Evolutionary conservation across 208 protist species (phyloP), one percentile per base, ranked within the genome.

Genomic region (Acanthamoeba lenticulata): DNA sequence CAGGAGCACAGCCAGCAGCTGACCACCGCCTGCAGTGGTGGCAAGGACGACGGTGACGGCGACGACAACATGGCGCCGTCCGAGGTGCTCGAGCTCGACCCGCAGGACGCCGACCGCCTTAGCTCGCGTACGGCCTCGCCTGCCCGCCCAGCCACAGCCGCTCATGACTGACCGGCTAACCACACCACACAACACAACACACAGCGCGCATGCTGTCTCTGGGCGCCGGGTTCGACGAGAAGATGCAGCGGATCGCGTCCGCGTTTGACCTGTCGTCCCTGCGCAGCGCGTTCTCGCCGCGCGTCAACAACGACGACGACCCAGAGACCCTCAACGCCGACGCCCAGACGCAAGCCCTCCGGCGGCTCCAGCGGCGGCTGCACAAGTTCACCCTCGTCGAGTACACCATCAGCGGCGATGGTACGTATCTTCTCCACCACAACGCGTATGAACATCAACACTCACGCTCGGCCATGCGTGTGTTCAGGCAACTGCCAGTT

Each of bases 401-500:
- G 27, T 91, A 91, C 52, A 65, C 49, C 38, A 91, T 91, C 29
- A 74, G 85, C 60, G 85, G 85, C 27, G 85, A 91, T 24, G 85
- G 85, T 91, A 69, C 85, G 36, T 49, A 9, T 34, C 57, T 13
- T n/a, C 17, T 34, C 57, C n/a, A 19, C 3, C 9, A n/a, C 38
- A 57, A 2, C 0, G 9, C 79, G 40, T n/a, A n/a, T 3, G 1
- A 52, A 88, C 27, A 85, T 34, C 2, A 11, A 49, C 29, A 55
- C 27, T n/a, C 15, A 79, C 36, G 36, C n/a, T 57, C 9, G 42
- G 29, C n/a, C 6, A n/a, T 60, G n/a, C 81, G 6, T 40, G 40
- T 49, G n/a, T 90, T 2, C 57, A 93, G 89, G 89, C 9, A 93
- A 93, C 36, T 93, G 89, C n/a, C 89, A 93, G 65, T 93, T 93